These are phyloP conservation scores for Vitis riparia DNA, from an alignment of 164 flowering plant species.

Conservation along the genomic window DNA sequence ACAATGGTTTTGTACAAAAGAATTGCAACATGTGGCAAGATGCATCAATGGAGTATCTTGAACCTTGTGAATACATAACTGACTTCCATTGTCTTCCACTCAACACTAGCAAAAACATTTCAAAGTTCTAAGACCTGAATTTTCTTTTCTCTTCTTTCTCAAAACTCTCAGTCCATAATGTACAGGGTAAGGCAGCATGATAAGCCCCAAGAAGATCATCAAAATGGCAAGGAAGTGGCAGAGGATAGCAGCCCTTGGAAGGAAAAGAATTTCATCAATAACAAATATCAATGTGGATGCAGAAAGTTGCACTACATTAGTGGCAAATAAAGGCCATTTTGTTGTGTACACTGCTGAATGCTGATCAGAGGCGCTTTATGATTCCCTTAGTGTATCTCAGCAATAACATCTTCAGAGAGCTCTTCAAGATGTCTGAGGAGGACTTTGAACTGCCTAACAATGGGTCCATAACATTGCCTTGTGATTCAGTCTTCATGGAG, in stretches of 20 bases:
- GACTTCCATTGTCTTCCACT: too few relatives aligned
- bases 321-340: slow-evolving; percentile 18
- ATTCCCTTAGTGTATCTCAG: slow-evolving; percentile 20
- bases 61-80: too few relatives aligned
- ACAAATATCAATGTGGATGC: too few relatives aligned
- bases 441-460: slow-evolving; percentile 18
- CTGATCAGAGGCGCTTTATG: slow-evolving; percentile 16
- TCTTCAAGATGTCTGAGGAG: slow-evolving; percentile 13
- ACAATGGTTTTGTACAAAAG: too few relatives aligned
- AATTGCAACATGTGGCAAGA: too few relatives aligned
- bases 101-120: too few relatives aligned
- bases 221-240: not conserved
- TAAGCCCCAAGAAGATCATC: slow-evolving; percentile 1
- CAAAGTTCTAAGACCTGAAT: too few relatives aligned
- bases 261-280: not conserved
- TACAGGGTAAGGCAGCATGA: not conserved
- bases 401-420: slow-evolving; percentile 12
- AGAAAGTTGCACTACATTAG: not conserved
- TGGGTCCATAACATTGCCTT: slow-evolving; percentile 24
- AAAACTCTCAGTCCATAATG: too few relatives aligned
- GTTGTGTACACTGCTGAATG: slow-evolving; percentile 16
- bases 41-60: too few relatives aligned
- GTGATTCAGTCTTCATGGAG: slow-evolving; percentile 14
- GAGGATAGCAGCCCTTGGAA: not conserved
- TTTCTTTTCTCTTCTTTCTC: too few relatives aligned